Evolutionary conservation across 208 protist species (phyloP).

Genomic region (Leishmania lainsoni): DNA sequence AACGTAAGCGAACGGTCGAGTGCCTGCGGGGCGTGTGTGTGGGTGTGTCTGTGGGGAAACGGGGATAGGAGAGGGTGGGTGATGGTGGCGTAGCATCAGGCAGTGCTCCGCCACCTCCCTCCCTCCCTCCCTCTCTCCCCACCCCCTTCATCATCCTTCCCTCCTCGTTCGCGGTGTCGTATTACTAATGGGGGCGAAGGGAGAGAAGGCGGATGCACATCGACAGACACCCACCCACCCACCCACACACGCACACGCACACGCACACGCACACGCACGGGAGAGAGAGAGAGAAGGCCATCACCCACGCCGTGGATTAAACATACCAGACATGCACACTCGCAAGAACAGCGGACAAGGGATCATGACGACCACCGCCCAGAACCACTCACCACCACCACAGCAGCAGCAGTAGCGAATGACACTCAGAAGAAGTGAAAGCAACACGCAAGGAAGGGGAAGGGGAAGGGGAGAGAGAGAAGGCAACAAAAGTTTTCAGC

Average conservation of each 20-base stretch:
- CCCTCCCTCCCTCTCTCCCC: too few relatives aligned
- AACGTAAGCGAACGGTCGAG: background rate
- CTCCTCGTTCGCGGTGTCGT: too few relatives aligned
- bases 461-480: background rate
- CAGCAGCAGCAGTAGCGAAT: too few relatives aligned
- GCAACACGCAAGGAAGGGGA: constrained; percentile 6
- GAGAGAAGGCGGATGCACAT: background rate
- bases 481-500: background rate
- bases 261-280: background rate
- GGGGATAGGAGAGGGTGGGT: background rate
- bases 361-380: too few relatives aligned
- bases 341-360: background rate
- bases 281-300: background rate
- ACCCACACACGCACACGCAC: background rate
- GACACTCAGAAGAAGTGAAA: constrained; percentile 9
- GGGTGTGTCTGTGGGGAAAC: background rate
- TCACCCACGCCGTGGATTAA: too few relatives aligned
- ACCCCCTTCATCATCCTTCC: too few relatives aligned
- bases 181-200: background rate
- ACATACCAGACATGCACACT: background rate
- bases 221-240: background rate
- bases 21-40: background rate
- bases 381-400: too few relatives aligned
- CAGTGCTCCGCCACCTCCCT: too few relatives aligned
- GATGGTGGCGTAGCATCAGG: background rate